These are phyloP conservation scores for Candida loeiensis DNA, from an alignment of 805 yeast species.

Conservation along the genomic window DNA sequence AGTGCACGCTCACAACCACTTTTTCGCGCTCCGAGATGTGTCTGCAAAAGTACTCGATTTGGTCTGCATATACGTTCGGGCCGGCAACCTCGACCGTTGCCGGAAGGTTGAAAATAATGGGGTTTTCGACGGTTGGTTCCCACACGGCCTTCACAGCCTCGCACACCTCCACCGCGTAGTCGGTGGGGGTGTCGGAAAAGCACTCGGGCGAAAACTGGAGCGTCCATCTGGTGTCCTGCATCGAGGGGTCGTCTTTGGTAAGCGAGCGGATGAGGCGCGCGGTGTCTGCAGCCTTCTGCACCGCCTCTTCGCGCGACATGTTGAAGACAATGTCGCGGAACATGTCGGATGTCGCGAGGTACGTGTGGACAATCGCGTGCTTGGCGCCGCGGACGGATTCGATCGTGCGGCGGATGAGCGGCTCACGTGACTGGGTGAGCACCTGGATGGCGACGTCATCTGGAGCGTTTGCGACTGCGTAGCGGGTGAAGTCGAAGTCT, in stretches of 20 bases:
- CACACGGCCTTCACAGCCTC: constrained; percentile 76
- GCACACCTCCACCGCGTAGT: constrained; percentile 71
- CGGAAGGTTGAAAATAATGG: constrained; percentile 74
- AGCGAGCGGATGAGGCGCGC: constrained; percentile 63
- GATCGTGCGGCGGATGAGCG: constrained; percentile 67
- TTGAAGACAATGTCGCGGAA: constrained; percentile 75
- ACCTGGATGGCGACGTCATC: constrained; percentile 73
- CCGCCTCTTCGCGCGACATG: constrained; percentile 66
- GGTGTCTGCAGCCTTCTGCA: constrained; percentile 66
- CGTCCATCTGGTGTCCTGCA: constrained; percentile 62
- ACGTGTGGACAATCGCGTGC: constrained; percentile 67
- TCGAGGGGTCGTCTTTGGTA: constrained; percentile 70
- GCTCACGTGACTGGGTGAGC: constrained; percentile 74
- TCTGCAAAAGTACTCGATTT: constrained; percentile 68
- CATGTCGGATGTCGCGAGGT: constrained; percentile 71
- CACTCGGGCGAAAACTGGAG: constrained; percentile 79
- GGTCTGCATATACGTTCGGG: constrained; percentile 78
- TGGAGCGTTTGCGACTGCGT: constrained; percentile 75
- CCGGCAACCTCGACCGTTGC: constrained; percentile 78
- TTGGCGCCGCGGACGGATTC: constrained; percentile 72
- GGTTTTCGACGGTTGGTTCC: constrained; percentile 73
- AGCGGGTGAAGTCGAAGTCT: constrained; percentile 77
- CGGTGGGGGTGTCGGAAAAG: constrained; percentile 70
- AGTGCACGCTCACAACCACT: constrained; percentile 65
- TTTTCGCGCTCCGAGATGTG: constrained; percentile 70